A percentile compares a stretch with the other conserved stretches of the same genome.
phyloP scores from a whole-genome alignment of 352 stramenopile genomes.

The Pythium chondricola region DNA sequence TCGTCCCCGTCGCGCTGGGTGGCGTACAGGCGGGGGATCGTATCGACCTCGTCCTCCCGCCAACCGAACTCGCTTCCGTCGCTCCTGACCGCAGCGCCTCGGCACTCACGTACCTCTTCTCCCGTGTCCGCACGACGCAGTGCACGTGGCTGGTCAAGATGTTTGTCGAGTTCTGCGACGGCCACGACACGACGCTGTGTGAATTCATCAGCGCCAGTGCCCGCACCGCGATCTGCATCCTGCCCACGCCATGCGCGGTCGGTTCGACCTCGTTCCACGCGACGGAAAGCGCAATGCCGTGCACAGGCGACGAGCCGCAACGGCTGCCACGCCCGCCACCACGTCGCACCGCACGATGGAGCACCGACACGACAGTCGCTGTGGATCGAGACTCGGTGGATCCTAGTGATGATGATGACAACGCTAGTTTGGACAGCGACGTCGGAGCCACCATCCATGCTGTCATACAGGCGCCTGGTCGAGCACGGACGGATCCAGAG shows the following conservation, averaged over 20 bases:
- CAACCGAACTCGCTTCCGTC: not conserved
- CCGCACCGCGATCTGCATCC: conserved; percentile 15
- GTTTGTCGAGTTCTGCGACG: conserved; percentile 44
- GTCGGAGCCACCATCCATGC: not conserved
- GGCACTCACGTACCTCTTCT: conserved; percentile 13
- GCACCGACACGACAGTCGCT: not conserved
- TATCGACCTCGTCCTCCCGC: not conserved
- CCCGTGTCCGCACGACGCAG: conserved; percentile 1
- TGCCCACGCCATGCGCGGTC: conserved; percentile 24
- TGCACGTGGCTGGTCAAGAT: conserved; percentile 12
- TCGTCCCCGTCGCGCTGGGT: conserved; percentile 6
- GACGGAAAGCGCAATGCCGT: conserved; percentile 6
- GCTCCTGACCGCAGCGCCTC: not conserved
- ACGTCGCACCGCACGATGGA: not conserved
- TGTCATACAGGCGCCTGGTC: not conserved
- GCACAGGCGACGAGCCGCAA: not conserved
- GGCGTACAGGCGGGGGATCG: not conserved
- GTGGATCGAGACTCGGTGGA: not conserved
- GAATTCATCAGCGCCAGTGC: conserved; percentile 19
- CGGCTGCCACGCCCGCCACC: not conserved
- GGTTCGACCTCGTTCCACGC: not conserved
- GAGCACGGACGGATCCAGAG: not conserved
- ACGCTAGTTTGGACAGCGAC: not conserved
- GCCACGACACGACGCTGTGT: conserved; percentile 32
- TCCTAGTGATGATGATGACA: not conserved